Evolutionary conservation across 2,329 filamentous ascomycete species (phyloP), one percentile per base, ranked within the genome.

Genomic region (Alternaria metachromatica): DNA sequence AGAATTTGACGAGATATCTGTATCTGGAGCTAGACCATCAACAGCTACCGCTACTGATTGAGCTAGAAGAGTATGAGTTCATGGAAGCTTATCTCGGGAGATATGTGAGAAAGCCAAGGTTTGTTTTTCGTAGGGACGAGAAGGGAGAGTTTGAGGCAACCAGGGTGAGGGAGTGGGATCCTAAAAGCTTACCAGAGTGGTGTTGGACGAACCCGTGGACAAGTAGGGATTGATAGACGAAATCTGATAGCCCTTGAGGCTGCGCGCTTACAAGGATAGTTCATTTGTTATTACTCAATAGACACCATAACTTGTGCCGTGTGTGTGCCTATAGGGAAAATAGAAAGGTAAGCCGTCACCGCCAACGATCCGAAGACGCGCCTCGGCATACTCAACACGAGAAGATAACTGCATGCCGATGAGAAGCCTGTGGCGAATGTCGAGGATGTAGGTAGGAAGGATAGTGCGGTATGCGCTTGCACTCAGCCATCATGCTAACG

Each of bases 21-120:
- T 62, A 62, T 45, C 6, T 50, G 45, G 58, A 60, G 51, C 15
- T 56, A 11, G 43, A 44, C 4, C 44, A 44, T 15, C 59, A 58
- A 11, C 53, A 55, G 15, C 18, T 57, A 11, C 28, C 53, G 25
- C 53, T 62, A 5, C 25, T 58, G 20, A 53, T 62, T 20, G 37
- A 50, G 15, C 10, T 62, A 15, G 46, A 51, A 7, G 37, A 53
- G 11, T 44, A 53, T 26, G 45, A 58, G 7, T 53, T 53, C 18
- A 62, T 62, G 54, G 55, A 58, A n/a, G 28, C 7, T 2, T 58
- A 62, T 28, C 28, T 62, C 1, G 2, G 11, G 7, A 23, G n/a
- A 3, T 54, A 53, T 21, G 6, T 33, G 6, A 58, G 46, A 30
- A 51, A 58, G 26, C 54, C 55, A 41, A 18, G 23, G 5, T 58